phyloP scores from a whole-genome alignment of 305 asterid species.

The Fraxinus baroniana region DNA sequence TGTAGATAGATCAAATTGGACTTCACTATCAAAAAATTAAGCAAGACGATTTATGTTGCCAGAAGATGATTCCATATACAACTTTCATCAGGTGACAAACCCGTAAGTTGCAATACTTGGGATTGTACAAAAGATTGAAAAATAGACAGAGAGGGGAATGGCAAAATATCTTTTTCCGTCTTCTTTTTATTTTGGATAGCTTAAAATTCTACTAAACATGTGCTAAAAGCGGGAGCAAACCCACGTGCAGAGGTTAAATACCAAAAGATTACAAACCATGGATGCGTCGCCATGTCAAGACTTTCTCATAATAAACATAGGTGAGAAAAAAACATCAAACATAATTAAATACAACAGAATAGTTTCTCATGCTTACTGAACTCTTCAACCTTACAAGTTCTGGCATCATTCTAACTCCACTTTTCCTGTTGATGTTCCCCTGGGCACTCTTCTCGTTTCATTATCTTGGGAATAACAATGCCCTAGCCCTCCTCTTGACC shows the following conservation, averaged over 20 bases:
- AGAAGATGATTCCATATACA: background rate
- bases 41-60: background rate
- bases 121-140: background rate
- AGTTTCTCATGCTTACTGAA: background rate
- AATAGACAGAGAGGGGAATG: background rate
- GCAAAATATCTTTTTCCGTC: background rate
- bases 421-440: background rate
- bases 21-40: background rate
- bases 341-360: background rate
- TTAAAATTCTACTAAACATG: background rate
- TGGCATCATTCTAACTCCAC: background rate
- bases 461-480: background rate
- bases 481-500: background rate
- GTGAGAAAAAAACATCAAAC: background rate
- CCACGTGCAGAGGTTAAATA: background rate
- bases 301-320: background rate
- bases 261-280: background rate
- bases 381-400: background rate
- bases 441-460: background rate
- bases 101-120: background rate
- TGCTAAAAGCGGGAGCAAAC: background rate
- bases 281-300: background rate
- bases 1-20: background rate
- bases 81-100: background rate
- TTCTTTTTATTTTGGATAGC: background rate